phyloP scores from a whole-genome alignment of 305 asterid species.

The Solanum hybrid region DNA sequence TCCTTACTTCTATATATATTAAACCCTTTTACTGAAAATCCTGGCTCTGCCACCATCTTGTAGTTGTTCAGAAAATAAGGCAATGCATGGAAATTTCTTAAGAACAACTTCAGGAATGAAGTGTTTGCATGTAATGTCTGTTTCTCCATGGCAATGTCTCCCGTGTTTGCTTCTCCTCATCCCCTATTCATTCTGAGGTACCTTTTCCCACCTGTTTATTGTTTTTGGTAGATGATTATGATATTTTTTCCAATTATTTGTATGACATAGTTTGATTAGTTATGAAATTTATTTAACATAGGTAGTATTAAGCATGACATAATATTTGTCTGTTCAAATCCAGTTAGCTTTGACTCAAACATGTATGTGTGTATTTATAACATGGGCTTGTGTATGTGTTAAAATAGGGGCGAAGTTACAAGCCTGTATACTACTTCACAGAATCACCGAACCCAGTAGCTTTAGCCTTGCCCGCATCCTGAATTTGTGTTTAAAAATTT shows the following conservation, averaged over 20 bases:
- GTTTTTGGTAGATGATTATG: not conserved
- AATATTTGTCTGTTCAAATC: not conserved
- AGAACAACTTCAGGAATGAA: not conserved
- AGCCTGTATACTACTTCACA: not conserved
- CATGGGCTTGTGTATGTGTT: not conserved
- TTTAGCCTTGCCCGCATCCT: not conserved
- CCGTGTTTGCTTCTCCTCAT: not conserved
- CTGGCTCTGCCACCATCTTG: not conserved
- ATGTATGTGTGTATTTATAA: not conserved
- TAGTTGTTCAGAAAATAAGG: not conserved
- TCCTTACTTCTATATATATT: not conserved
- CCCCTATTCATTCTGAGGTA: not conserved
- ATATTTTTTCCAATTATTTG: not conserved
- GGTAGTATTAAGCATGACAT: not conserved
- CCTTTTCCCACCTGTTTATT: not conserved
- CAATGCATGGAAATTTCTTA: not conserved
- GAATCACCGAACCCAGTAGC: not conserved
- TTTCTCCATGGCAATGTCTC: not conserved
- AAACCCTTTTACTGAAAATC: not conserved
- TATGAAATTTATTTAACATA: not conserved
- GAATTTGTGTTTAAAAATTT: not conserved
- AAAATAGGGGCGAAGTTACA: not conserved
- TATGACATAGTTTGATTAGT: not conserved
- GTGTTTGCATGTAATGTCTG: not conserved
- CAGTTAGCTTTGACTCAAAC: not conserved